Base-by-base conservation (phyloP, 495 filamentous ascomycete genomes). In the Aspergillus heteromorphus region DNA sequence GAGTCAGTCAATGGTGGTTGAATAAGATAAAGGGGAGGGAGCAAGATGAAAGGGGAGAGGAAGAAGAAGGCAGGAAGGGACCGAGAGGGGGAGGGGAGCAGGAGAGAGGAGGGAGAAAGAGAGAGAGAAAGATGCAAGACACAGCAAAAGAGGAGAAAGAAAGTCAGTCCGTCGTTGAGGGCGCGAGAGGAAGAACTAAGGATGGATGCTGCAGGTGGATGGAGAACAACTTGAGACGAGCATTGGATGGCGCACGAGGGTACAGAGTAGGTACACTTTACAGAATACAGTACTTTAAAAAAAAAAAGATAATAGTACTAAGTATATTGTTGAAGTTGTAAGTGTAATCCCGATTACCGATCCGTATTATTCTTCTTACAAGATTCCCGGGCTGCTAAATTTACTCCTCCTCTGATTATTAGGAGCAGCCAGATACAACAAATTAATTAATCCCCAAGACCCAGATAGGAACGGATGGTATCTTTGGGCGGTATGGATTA, bases 101-200 rank as follows among this genome's bases (percentile, higher is more conserved):
- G 49, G 41, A 38, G 54, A 48, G 48, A 47, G 45, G 51, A 57
- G 54, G 52, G 47, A 40, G 36, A 40, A 25, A 55, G n/a, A 54
- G 31, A 52, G 54, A 54, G 48, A 49, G 38, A 49, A 36, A 56
- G 48, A 43, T 57, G 55, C 41, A 17, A 48, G 49, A 52, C 50
- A 29, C 20, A 58, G 55, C 53, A 57, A 52, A 63, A 54, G 51
- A 56, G 50, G 41, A 61, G 56, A 45, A 49, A 50, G 34, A 54
- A 40, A 45, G 40, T 30, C 25, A 31, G n/a, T 27, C 40, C 29
- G 40, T 45, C 42, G 51, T 31, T 31, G 42, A 19, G 41, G 27
- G n/a, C 25, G 29, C 29, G 20, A 40, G 10, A 20, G 40, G 30
- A 38, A 21, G 40, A 20, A 19, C 25, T 34, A 48, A 30, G 23